Evolutionary conservation across 345 rosid genomes (phyloP).

Genomic region (Salix caprea): DNA sequence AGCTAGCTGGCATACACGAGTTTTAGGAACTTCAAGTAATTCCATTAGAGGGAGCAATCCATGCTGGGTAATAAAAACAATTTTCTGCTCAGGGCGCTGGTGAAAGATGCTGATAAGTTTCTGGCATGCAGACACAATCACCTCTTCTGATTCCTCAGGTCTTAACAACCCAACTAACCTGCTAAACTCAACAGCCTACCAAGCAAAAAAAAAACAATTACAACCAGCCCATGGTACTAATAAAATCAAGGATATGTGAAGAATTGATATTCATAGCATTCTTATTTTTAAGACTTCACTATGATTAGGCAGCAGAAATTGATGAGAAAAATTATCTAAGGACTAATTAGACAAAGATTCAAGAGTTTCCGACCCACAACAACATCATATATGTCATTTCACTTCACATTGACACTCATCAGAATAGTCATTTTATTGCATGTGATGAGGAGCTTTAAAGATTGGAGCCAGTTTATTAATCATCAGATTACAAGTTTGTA

Average conservation of each 20-base stretch:
- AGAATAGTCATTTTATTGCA: not conserved
- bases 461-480: not conserved
- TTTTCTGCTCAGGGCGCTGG: no score
- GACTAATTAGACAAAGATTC: not conserved
- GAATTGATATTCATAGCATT: not conserved
- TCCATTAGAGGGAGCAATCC: no score
- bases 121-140: no score
- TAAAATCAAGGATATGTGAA: not conserved
- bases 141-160: no score
- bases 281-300: not conserved
- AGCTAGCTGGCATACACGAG: no score
- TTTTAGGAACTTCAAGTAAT: no score
- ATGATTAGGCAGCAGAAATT: not conserved
- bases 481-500: not conserved
- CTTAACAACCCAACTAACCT: no score
- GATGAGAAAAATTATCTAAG: not conserved
- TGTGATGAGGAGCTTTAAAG: not conserved
- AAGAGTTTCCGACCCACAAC: not conserved
- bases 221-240: conserved; percentile 5
- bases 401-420: not conserved
- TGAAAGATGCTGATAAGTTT: no score
- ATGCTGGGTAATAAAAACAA: no score
- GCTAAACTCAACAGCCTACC: no score
- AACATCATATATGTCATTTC: not conserved
- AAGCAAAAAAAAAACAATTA: no score